Evolutionary conservation across 306 rosid genomes (phyloP).

Genomic region (Pachyrhizus erosus): DNA sequence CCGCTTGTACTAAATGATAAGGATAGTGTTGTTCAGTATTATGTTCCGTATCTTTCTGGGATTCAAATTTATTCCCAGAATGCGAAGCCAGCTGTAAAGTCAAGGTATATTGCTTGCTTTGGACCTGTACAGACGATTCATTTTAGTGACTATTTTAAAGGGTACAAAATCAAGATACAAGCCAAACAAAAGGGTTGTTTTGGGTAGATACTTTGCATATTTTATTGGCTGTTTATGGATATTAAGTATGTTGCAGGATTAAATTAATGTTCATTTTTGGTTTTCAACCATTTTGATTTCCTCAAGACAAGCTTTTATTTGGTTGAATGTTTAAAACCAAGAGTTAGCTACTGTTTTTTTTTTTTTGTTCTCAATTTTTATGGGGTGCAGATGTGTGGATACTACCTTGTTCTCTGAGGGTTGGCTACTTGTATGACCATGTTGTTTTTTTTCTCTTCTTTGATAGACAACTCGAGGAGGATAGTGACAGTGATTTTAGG

Average conservation of each 20-base stretch:
- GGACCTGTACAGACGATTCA: slow-evolving; percentile 2
- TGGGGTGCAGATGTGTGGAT: not conserved
- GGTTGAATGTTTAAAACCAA: slow-evolving; percentile 3
- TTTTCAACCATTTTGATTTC: slow-evolving; percentile 3
- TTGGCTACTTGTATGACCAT: not conserved
- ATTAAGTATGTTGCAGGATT: slow-evolving; percentile 11
- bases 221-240: not conserved
- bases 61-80: slow-evolving; percentile 73
- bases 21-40: slow-evolving; percentile 79
- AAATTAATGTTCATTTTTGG: not conserved
- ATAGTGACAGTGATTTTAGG: slow-evolving; percentile 85
- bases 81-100: slow-evolving; percentile 53
- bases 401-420: not conserved
- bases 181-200: slow-evolving; percentile 10
- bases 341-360: not conserved
- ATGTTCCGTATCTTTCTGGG: slow-evolving; percentile 87
- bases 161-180: slow-evolving; percentile 16
- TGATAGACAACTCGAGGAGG: slow-evolving; percentile 76
- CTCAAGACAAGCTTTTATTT: not conserved
- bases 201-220: not conserved
- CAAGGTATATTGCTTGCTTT: slow-evolving; percentile 58
- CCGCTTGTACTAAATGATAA: slow-evolving; percentile 79
- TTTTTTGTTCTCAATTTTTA: not conserved
- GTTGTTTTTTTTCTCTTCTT: slow-evolving; percentile 37
- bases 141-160: not conserved